Evolutionary conservation across 371 early-diverging fungal genomes (phyloP).

Genomic region (Amoeboaphelidium protococcarum): DNA sequence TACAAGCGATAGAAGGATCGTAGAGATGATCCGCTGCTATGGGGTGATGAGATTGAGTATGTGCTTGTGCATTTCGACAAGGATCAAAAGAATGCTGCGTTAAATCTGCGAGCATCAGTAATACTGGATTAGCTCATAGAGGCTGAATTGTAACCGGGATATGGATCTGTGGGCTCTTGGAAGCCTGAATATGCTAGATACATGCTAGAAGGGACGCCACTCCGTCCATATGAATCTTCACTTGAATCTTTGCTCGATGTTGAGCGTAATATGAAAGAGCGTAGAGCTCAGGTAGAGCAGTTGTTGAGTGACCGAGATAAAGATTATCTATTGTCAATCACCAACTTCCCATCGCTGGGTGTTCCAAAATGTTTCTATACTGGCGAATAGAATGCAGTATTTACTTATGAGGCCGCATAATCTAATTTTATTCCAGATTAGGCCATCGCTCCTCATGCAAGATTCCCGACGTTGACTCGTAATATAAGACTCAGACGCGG

Average conservation of each 20-base stretch:
- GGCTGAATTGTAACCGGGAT: slow-evolving; percentile 10
- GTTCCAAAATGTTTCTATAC: slow-evolving; percentile 45
- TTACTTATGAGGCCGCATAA: slow-evolving; percentile 19
- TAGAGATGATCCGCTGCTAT: slow-evolving; percentile 43
- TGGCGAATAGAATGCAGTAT: slow-evolving; percentile 6
- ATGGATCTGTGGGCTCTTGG: slow-evolving; percentile 29
- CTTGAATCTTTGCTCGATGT: slow-evolving; percentile 51
- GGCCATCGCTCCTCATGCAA: slow-evolving; percentile 76
- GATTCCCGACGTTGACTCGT: slow-evolving; percentile 48
- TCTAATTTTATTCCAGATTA: slow-evolving; percentile 71
- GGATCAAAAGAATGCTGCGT: slow-evolving; percentile 29
- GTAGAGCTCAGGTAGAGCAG: neutral
- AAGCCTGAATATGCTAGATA: slow-evolving; percentile 84
- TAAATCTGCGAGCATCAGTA: slow-evolving; percentile 57
- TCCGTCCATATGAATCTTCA: slow-evolving; percentile 62
- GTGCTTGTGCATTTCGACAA: slow-evolving; percentile 58
- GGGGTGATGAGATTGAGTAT: slow-evolving; percentile 97
- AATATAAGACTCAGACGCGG: slow-evolving; percentile 82
- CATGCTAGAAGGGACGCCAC: slow-evolving; percentile 90
- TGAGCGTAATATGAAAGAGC: slow-evolving; percentile 58
- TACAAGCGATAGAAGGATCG: slow-evolving; percentile 49
- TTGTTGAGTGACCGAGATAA: slow-evolving; percentile 30
- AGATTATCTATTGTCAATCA: slow-evolving; percentile 49
- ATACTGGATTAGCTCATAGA: slow-evolving; percentile 39
- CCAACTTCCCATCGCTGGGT: slow-evolving; percentile 73